Percentiles rank a stretch among this genome's conserved stretches.
These are phyloP conservation scores for Candida andamanensis DNA, from an alignment of 805 yeast species.

Conservation along the genomic window DNA sequence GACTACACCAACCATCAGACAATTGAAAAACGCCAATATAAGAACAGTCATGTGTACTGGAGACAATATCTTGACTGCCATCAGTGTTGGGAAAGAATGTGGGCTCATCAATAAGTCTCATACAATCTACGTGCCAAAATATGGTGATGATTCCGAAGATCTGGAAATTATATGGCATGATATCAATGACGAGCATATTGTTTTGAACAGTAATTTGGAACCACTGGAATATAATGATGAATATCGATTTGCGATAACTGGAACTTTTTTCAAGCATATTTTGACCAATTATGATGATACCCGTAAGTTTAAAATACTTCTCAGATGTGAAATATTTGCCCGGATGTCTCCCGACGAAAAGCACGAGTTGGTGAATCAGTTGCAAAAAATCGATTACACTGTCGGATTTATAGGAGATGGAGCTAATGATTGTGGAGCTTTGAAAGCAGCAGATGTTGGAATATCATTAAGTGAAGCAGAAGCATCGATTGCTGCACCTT, in stretches of 20 bases:
- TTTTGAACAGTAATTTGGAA: conserved; percentile 59
- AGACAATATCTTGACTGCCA: conserved; percentile 89
- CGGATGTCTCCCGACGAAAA: conserved; percentile 99
- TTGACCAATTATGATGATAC: conserved; percentile 49
- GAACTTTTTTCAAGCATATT: conserved; percentile 81
- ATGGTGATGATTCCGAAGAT: conserved; percentile 34
- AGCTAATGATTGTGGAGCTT: conserved; percentile 98
- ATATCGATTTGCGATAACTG: conserved; percentile 81
- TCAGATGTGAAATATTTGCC: conserved; percentile 78
- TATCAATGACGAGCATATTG: conserved; percentile 50
- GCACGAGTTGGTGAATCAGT: conserved; percentile 86
- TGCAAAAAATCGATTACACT: conserved; percentile 81
- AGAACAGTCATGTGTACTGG: conserved; percentile 97
- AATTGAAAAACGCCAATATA: conserved; percentile 62
- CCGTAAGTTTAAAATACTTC: conserved; percentile 46
- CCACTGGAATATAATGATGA: conserved; percentile 33
- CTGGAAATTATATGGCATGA: conserved; percentile 62
- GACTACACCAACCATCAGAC: conserved; percentile 55
- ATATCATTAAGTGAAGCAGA: conserved; percentile 95
- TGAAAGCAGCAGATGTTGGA: conserved; percentile 97
- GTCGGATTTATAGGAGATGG: conserved; percentile 99
- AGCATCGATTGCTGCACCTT: conserved; percentile 98
- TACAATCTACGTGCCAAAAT: conserved; percentile 50
- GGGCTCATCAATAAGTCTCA: conserved; percentile 48
- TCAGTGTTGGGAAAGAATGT: conserved; percentile 88